These are phyloP conservation scores for Leonotis leonurus DNA, from an alignment of 257 asterid species.

Conservation along the genomic window DNA sequence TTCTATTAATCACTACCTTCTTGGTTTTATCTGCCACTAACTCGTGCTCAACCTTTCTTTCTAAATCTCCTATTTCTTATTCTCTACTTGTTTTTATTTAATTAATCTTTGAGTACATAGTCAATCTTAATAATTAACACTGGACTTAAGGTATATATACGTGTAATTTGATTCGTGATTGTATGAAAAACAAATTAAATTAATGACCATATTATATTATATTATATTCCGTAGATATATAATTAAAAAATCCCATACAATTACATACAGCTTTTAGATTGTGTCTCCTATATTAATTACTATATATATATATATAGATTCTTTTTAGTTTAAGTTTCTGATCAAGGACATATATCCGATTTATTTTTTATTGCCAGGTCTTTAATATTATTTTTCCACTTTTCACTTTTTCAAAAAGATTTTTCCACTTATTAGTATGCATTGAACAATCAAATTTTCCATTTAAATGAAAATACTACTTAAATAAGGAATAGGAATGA, in stretches of 20 bases:
- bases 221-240: too few species aligned
- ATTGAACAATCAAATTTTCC: background rate
- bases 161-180: background rate
- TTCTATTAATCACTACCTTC: constrained; percentile 24
- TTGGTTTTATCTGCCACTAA: constrained; percentile 29
- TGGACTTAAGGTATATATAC: background rate
- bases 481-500: background rate
- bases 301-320: too few species aligned
- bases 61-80: constrained; percentile 7
- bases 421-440: too few species aligned
- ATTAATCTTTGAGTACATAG: background rate
- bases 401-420: too few species aligned
- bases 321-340: too few species aligned
- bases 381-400: too few species aligned
- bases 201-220: too few species aligned
- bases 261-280: background rate
- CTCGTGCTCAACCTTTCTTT: constrained; percentile 23
- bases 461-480: background rate
- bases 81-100: constrained; percentile 9
- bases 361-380: background rate
- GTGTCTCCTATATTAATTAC: too few species aligned
- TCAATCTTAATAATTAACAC: background rate
- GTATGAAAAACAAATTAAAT: too few species aligned
- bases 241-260: background rate
- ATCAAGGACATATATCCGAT: background rate